Conservation (phyloP, 2,329 filamentous ascomycete genomes). For the Stemphylium vesicarium region DNA sequence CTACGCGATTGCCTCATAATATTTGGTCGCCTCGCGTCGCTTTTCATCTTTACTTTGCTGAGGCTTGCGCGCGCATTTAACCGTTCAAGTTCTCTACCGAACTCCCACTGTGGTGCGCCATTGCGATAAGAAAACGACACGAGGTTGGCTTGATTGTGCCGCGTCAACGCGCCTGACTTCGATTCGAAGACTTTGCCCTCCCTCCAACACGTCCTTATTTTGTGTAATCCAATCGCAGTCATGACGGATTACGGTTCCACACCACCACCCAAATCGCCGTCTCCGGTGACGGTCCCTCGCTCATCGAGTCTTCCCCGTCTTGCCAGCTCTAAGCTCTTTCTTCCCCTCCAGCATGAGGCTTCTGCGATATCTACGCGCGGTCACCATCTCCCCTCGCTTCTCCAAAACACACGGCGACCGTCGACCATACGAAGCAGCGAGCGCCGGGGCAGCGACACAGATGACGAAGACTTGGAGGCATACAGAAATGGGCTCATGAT, state of each 20-base stretch:
- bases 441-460: conserved; percentile 39
- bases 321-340: conserved; percentile 48
- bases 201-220: conserved; percentile 1
- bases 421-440: conserved; percentile 39
- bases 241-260: conserved; percentile 30
- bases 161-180: conserved; percentile 4
- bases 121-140: conserved; percentile 3
- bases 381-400: conserved; percentile 50
- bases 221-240: not conserved
- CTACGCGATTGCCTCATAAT: conserved; percentile 6
- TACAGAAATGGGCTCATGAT: conserved; percentile 36
- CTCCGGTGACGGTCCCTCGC: conserved; percentile 23
- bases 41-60: not conserved
- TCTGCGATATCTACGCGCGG: conserved; percentile 52
- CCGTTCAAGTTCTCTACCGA: not conserved
- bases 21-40: not conserved
- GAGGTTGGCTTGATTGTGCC: not conserved
- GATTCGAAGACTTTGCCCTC: not conserved
- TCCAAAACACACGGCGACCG: conserved; percentile 33
- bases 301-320: conserved; percentile 42
- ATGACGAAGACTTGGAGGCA: conserved; percentile 41
- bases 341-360: conserved; percentile 50
- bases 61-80: not conserved
- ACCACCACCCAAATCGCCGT: conserved; percentile 24
- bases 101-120: not conserved